Conservation (phyloP, 1,284 basidiomycete species). For the Leccinum variabile region DNA sequence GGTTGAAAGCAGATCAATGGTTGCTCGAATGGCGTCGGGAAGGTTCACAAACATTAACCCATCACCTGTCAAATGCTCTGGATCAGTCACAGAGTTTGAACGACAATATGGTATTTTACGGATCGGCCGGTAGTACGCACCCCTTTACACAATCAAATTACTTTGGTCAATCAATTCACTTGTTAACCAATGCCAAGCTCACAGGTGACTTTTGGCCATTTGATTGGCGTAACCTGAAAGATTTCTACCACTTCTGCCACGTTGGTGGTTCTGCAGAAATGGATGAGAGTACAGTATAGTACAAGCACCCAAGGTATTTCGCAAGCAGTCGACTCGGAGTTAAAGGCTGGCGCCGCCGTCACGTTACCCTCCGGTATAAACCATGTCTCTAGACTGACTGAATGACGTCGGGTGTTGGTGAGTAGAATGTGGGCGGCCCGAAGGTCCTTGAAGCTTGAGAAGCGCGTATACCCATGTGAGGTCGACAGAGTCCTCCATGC, state of each 20-base stretch:
- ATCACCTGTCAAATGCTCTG: not conserved
- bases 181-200: constrained; percentile 19
- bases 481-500: not conserved
- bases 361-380: constrained; percentile 25
- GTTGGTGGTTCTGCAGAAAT: too few species aligned
- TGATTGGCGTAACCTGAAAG: constrained; percentile 15
- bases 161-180: constrained; percentile 26
- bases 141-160: constrained; percentile 7
- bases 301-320: constrained; percentile 22
- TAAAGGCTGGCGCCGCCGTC: constrained; percentile 28
- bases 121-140: constrained; percentile 10
- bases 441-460: not conserved
- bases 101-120: constrained; percentile 21
- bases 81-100: constrained; percentile 19
- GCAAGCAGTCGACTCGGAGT: constrained; percentile 22
- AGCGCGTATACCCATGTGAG: not conserved
- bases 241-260: constrained; percentile 15
- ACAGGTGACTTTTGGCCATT: constrained; percentile 12
- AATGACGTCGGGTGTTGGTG: constrained; percentile 10
- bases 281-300: constrained; percentile 4
- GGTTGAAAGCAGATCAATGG: not conserved
- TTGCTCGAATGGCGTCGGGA: constrained; percentile 27
- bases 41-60: not conserved
- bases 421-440: constrained; percentile 4
- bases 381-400: not conserved